Percentiles rank a stretch among this genome's conserved stretches.
Evolutionary conservation across 1,284 basidiomycete species (phyloP).

Genomic region (Puccinia polysora): DNA sequence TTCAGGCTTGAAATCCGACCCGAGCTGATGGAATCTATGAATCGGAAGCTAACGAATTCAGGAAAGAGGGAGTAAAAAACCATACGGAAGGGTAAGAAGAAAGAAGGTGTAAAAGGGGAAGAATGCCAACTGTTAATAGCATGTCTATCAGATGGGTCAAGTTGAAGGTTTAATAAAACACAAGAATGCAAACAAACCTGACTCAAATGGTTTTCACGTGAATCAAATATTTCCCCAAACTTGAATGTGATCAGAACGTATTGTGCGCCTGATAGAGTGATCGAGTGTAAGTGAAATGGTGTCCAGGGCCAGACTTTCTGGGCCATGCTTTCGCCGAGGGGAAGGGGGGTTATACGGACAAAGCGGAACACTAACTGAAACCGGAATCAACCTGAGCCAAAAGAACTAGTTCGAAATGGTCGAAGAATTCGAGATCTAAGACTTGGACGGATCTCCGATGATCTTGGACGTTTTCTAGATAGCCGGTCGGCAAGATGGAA

Average conservation of each 20-base stretch:
- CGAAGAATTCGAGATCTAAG: conserved; percentile 34
- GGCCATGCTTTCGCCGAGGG: too few species aligned
- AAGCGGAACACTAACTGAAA: conserved; percentile 12
- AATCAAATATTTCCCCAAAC: conserved; percentile 16
- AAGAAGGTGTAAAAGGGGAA: too few species aligned
- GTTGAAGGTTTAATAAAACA: too few species aligned
- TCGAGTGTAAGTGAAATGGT: too few species aligned
- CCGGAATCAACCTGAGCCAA: conserved; percentile 23
- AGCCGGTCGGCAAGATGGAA: not conserved
- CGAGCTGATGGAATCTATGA: conserved; percentile 24
- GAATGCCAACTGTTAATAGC: too few species aligned
- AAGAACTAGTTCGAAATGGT: conserved; percentile 29
- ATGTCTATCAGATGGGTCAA: too few species aligned
- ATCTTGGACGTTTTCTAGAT: conserved; percentile 8
- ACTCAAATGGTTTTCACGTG: not conserved
- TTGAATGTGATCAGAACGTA: conserved; percentile 26
- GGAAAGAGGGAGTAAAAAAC: not conserved
- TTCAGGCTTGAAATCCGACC: conserved; percentile 24
- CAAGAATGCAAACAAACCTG: conserved; percentile 6
- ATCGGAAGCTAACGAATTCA: conserved; percentile 13
- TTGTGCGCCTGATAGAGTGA: not conserved
- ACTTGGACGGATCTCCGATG: not conserved
- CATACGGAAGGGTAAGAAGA: not conserved
- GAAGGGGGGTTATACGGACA: not conserved
- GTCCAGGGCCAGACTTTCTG: too few species aligned